These are phyloP conservation scores for Quercus parvula DNA, from an alignment of 306 rosid species.

Conservation along the genomic window DNA sequence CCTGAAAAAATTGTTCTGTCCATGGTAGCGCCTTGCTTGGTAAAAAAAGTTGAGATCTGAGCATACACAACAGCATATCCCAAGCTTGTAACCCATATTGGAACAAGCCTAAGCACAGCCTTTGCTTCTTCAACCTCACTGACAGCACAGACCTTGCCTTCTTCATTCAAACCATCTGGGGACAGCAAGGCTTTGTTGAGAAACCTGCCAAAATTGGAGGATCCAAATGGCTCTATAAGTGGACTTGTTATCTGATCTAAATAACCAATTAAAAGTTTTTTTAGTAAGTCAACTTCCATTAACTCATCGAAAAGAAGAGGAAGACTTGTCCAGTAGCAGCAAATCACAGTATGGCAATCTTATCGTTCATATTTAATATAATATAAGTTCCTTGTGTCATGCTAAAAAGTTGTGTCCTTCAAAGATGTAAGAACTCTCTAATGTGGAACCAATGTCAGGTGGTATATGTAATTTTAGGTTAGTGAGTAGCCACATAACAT, in stretches of 20 bases:
- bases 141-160: conserved; percentile 12
- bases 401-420: neutral
- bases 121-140: conserved; percentile 49
- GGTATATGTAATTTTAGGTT: neutral
- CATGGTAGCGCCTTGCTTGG: no score
- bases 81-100: no score
- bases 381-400: no score
- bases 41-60: no score
- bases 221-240: neutral
- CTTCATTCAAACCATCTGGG: conserved; percentile 20
- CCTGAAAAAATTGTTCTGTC: no score
- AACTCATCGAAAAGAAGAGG: neutral
- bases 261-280: neutral
- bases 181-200: neutral
- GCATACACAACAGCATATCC: no score
- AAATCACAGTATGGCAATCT: neutral
- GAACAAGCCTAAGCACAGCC: conserved; percentile 28
- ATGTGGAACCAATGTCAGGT: neutral
- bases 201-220: neutral
- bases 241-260: neutral
- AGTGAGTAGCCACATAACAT: neutral
- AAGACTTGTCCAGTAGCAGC: neutral
- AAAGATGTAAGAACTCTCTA: neutral
- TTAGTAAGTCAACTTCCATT: neutral
- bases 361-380: no score